A percentile compares a stretch with the other conserved stretches of the same genome.
phyloP scores from a whole-genome alignment of 192 early-diverging fungal genomes.

The Entrophospora sp. region DNA sequence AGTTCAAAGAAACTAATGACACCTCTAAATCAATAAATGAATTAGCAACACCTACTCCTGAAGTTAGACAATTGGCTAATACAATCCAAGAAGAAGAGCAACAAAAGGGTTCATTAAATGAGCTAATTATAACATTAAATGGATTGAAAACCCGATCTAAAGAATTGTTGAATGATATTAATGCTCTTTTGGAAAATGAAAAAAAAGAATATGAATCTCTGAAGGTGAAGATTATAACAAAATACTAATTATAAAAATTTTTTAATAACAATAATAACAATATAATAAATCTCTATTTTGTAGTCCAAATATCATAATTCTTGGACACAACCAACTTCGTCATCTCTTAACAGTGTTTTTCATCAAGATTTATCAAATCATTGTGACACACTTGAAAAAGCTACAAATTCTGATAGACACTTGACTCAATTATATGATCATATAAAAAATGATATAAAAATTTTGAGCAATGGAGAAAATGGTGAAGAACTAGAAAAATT shows the following conservation, averaged over 20 bases:
- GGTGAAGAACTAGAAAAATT: conserved; percentile 33
- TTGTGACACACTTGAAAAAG: conserved; percentile 71
- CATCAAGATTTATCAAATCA: conserved; percentile 68
- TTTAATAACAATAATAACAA: background rate
- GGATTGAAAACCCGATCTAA: conserved; percentile 53
- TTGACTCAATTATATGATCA: conserved; percentile 37
- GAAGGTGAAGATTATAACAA: conserved; percentile 45
- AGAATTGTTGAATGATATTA: conserved; percentile 57
- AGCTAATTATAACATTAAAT: conserved; percentile 55
- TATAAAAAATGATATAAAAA: conserved; percentile 31
- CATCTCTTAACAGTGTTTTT: conserved; percentile 58
- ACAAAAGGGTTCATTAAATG: conserved; percentile 36
- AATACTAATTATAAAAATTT: background rate
- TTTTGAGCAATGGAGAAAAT: conserved; percentile 34
- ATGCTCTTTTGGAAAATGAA: conserved; percentile 74
- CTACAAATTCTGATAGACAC: conserved; percentile 49
- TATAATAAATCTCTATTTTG: background rate
- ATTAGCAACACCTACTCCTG: conserved; percentile 45
- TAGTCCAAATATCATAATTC: conserved; percentile 66
- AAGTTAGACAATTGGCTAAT: conserved; percentile 54
- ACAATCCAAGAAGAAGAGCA: conserved; percentile 52
- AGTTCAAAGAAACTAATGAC: conserved; percentile 58
- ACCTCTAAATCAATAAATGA: conserved; percentile 35
- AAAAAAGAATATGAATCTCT: conserved; percentile 72
- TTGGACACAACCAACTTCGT: conserved; percentile 82